Base-by-base conservation (phyloP, 257 asterid genomes). In the Hygrophila difformis region DNA sequence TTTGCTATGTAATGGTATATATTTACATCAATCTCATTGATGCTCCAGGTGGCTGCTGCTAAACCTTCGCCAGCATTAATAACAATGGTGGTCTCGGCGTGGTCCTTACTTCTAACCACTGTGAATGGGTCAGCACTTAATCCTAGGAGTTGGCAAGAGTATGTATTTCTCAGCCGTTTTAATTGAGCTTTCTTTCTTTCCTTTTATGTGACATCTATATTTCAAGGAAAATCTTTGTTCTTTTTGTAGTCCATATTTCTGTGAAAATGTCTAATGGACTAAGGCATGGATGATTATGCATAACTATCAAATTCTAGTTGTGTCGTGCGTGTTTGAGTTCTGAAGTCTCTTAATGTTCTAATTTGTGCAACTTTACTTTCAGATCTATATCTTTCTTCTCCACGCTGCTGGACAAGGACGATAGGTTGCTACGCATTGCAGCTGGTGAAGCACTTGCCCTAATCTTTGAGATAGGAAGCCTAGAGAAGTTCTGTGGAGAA, bases 361-460 rank as follows among this genome's bases (percentile, higher is more conserved):
- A n/a, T n/a, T n/a, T n/a, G n/a, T n/a, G n/a, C n/a, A n/a, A n/a
- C n/a, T n/a, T n/a, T n/a, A n/a, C n/a, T n/a, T 69, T 61, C 83
- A 91, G 99, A 78, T 74, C 97, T 34, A 67, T 83, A 45, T 64
- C 87, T 13, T 81, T 57, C 57, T 63, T 86, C 26, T 80, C 87
- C 35, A 70, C 84, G 39, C 62, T 77, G 50, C 78, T 91, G 63
- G 99, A 86, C 41, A 91, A 76, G 79, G 97, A 91, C 29, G 95
- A 91, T 55, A 67, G 96, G 65, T 48, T 72, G 19, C 68, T 91
- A 16, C 86, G 99, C 48, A 86, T 91, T 45, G 93, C 87, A 39
- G 93, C 92, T 55, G 99, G 99, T 37, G 99, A 91, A 76, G 87
- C 91, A 29, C 92, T 91, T 57, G 95, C 97, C 38, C 55, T 86